Conservation (phyloP, 2,329 filamentous ascomycete species). For the Hymenoscyphus linearis region DNA sequence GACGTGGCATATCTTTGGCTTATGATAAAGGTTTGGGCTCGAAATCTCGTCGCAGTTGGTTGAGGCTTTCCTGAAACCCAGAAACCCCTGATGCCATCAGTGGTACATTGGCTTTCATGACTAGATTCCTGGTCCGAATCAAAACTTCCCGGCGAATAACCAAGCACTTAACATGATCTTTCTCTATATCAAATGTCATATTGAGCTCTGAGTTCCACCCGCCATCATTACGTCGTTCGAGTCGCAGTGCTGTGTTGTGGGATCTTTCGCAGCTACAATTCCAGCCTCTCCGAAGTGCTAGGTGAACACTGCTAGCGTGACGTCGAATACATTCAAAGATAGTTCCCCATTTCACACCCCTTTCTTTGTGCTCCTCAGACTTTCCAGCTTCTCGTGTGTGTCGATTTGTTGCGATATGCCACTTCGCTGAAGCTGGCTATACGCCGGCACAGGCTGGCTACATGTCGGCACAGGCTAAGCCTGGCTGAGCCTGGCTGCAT, state of each 20-base stretch:
- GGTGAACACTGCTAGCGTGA: constrained; percentile 22
- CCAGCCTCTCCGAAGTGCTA: constrained; percentile 21
- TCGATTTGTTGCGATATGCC: too few species aligned
- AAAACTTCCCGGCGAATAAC: background rate
- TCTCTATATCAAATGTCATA: constrained; percentile 4
- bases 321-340: constrained; percentile 22
- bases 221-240: constrained; percentile 17
- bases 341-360: constrained; percentile 21
- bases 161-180: background rate
- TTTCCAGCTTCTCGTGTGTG: constrained; percentile 5
- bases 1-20: background rate
- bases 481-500: too few species aligned
- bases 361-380: constrained; percentile 3
- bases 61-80: background rate
- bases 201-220: constrained; percentile 17
- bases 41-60: background rate
- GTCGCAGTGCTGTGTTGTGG: constrained; percentile 17
- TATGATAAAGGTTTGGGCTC: background rate
- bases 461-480: too few species aligned
- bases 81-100: background rate
- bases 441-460: too few species aligned
- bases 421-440: too few species aligned
- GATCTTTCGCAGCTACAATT: constrained; percentile 20
- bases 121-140: background rate
- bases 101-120: background rate